phyloP scores from a whole-genome alignment of 345 rosid species.

The Rhodamnia rubescens region DNA sequence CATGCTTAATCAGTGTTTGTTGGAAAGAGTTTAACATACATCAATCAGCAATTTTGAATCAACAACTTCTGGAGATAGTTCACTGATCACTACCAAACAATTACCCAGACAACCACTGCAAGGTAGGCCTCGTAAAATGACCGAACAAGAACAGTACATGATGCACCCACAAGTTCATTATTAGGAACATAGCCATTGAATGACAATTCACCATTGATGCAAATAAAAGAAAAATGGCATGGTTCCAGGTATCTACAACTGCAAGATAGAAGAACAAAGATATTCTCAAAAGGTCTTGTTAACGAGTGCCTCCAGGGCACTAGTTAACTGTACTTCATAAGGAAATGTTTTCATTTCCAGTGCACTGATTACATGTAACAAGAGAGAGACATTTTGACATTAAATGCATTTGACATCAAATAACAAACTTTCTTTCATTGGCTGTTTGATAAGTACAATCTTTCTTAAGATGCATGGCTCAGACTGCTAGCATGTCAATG shows the following conservation, averaged over 20 bases:
- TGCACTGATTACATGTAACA: not conserved
- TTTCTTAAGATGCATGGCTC: not conserved
- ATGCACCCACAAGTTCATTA: not conserved
- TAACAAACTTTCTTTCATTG: not conserved
- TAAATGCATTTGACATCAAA: not conserved
- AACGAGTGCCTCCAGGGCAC: not conserved
- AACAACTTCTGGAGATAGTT: not conserved
- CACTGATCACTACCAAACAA: not conserved
- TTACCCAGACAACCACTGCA: not conserved
- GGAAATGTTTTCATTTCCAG: not conserved
- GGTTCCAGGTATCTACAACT: not conserved
- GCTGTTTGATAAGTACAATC: not conserved
- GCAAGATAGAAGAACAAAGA: not conserved
- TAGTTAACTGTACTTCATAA: not conserved
- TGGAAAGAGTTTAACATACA: not conserved
- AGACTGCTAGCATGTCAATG: not conserved
- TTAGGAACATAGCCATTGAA: not conserved
- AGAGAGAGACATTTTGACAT: not conserved
- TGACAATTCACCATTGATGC: not conserved
- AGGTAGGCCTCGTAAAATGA: not conserved
- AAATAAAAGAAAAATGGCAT: not conserved
- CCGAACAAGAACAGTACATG: not conserved
- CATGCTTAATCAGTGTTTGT: not conserved
- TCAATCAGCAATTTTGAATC: not conserved
- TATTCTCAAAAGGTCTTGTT: not conserved